Evolutionary conservation across 2,329 filamentous ascomycete genomes (phyloP).

Genomic region (Fusarium sp.): DNA sequence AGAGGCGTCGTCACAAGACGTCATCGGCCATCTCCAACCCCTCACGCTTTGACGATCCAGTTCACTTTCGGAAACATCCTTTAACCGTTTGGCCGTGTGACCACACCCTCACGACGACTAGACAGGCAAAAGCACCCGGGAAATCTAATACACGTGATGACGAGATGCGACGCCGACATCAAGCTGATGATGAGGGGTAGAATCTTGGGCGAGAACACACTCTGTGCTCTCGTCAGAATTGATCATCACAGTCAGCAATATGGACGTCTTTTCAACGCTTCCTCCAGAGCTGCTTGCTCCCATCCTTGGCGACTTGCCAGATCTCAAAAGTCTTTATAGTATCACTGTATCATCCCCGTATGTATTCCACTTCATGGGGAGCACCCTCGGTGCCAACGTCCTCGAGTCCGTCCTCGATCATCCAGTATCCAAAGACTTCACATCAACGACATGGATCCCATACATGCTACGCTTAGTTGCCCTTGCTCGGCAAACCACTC

Average conservation of each 20-base stretch:
- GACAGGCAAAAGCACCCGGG: neutral
- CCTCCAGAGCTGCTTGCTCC: conserved; percentile 20
- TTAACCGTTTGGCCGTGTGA: neutral
- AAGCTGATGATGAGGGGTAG: conserved; percentile 14
- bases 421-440: neutral
- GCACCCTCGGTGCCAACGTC: conserved; percentile 7
- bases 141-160: conserved; percentile 13
- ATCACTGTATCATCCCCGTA: conserved; percentile 1
- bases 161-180: conserved; percentile 1
- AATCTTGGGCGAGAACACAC: neutral
- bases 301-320: conserved; percentile 4
- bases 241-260: neutral
- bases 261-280: conserved; percentile 19
- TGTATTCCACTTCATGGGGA: conserved; percentile 14
- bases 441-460: conserved; percentile 17
- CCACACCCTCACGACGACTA: conserved; percentile 1
- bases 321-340: conserved; percentile 12
- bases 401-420: conserved; percentile 14
- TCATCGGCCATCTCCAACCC: conserved; percentile 7
- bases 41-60: conserved; percentile 13
- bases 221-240: neutral
- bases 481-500: conserved; percentile 6
- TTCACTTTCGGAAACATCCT: conserved; percentile 10
- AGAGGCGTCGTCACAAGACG: neutral
- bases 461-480: conserved; percentile 21